Evolutionary conservation across 2,329 filamentous ascomycete genomes (phyloP), one percentile per base, ranked within the genome.

Genomic region (Mollisia scopiformis): DNA sequence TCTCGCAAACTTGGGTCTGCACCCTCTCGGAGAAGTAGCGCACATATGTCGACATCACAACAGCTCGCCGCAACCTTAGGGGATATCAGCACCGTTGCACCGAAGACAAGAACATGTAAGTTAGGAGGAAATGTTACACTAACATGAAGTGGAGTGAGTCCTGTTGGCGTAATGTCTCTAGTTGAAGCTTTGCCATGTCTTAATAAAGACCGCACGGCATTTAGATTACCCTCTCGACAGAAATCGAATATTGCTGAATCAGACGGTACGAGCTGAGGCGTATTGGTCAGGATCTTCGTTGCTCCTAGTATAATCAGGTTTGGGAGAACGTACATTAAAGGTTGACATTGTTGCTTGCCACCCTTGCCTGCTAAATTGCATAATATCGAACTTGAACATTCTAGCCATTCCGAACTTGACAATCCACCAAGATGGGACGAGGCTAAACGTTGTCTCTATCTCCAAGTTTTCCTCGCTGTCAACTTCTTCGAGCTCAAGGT

Each of bases 231-330:
- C 1, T 43, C 33, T 3, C 50, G 50, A 27, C 59, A 62, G 33
- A 62, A 55, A 14, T 56, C 50, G 28, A 62, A 62, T 4, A 62
- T 62, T 16, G 33, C 21, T 33, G 59, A 55, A n/a, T 58, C 41
- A n/a, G 27, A 21, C 3, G 41, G 51, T 14, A 62, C 27, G 13
- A 53, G 25, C 57, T 59, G n/a, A n/a, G 6, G 11, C 8, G 4
- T 16, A 30, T 50, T 21, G 37, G 37, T 49, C 13, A 43, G 21
- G 3, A 3, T 10, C n/a, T 11, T 25, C 23, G 28, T 4, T 7
- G 25, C 16, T 30, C 16, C 25, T 25, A 23, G 10, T 11, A 27
- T 2, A 43, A 8, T 16, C 5, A 10, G 11, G 2, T 13, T 43
- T 13, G n/a, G n/a, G n/a, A n/a, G n/a, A 27, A 43, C 52, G 13